Evolutionary conservation across 2,329 filamentous ascomycete species (phyloP).

Genomic region (Aureobasidium sp.): DNA sequence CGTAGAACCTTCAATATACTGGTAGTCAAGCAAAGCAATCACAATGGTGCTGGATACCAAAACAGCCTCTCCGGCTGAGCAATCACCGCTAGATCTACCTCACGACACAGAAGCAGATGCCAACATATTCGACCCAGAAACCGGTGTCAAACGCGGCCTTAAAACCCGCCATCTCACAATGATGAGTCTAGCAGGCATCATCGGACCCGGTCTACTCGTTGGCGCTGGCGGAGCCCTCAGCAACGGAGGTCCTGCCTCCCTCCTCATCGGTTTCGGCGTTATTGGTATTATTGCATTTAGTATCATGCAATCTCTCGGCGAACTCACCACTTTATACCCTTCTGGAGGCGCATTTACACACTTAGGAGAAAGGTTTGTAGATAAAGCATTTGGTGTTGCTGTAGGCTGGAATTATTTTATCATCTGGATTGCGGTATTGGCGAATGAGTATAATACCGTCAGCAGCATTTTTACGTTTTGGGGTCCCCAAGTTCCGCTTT

Average conservation of each 20-base stretch:
- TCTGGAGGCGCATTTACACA: slow-evolving; percentile 65
- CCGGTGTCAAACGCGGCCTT: slow-evolving; percentile 60
- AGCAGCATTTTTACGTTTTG: slow-evolving; percentile 60
- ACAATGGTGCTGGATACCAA: background rate
- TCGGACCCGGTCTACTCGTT: slow-evolving; percentile 64
- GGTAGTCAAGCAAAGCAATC: background rate
- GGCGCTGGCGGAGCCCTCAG: slow-evolving; percentile 63
- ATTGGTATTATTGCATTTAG: slow-evolving; percentile 61
- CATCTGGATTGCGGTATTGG: slow-evolving; percentile 58
- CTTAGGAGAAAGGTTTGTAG: slow-evolving; percentile 62
- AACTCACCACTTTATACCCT: slow-evolving; percentile 66
- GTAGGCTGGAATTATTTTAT: slow-evolving; percentile 68
- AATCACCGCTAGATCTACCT: background rate
- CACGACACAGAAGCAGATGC: slow-evolving; percentile 7
- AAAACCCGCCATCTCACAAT: slow-evolving; percentile 62
- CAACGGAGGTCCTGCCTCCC: slow-evolving; percentile 61
- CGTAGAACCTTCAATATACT: no score
- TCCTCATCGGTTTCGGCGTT: slow-evolving; percentile 66
- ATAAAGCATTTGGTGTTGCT: slow-evolving; percentile 61
- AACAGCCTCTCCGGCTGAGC: background rate
- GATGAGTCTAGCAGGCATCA: slow-evolving; percentile 44
- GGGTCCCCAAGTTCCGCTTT: slow-evolving; percentile 44
- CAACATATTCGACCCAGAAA: slow-evolving; percentile 48
- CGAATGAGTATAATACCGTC: slow-evolving; percentile 65
- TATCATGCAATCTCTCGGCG: slow-evolving; percentile 67